Evolutionary conservation across 2,329 filamentous ascomycete species (phyloP), one percentile per base, ranked within the genome.

Genomic region (Drechmeria coniospora): DNA sequence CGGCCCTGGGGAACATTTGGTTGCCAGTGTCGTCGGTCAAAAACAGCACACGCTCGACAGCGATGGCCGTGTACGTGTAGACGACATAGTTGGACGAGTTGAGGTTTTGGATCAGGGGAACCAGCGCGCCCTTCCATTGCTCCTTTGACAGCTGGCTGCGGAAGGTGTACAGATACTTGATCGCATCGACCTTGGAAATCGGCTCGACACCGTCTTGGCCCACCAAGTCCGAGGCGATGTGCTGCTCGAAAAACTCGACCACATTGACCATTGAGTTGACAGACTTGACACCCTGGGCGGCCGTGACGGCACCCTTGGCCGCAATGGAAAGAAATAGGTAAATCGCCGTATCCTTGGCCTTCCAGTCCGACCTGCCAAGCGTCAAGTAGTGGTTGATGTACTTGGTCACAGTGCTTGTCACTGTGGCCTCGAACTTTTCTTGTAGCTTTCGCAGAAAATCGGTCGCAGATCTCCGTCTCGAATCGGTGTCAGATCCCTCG

Each of bases 111-210:
- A 95, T 84, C 23, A 98, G 65, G 12, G 92, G 74, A 9, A 82
- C 79, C 46, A 98, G 82, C 2, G 86, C 86, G 32, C 77, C 74
- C 43, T 79, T 79, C 84, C 90, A 95, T 51, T 94, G 81, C 19
- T 86, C 76, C 49, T 82, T 82, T 12, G 83, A 87, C 35, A 98
- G 67, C 47, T 94, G 84, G 49, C 84, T 93, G 44, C 90, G 79
- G 72, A 98, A 98, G 24, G 79, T 82, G 62, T 98, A 93, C 21
- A 98, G 68, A 50, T 86, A 98, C 53, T 95, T 98, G 64, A 98
- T 93, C 12, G 87, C 87, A 51, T 95, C 90, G 11, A 98, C 87
- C 59, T 93, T 92, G 41, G 93, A 66, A 34, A 98, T 86, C 7
- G 84, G 79, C 42, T 92, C 71, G 1, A 79, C 69, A 3, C 65